Base-by-base conservation (phyloP, 1,139 yeast species). In the Suhomyces ambrosiae region DNA sequence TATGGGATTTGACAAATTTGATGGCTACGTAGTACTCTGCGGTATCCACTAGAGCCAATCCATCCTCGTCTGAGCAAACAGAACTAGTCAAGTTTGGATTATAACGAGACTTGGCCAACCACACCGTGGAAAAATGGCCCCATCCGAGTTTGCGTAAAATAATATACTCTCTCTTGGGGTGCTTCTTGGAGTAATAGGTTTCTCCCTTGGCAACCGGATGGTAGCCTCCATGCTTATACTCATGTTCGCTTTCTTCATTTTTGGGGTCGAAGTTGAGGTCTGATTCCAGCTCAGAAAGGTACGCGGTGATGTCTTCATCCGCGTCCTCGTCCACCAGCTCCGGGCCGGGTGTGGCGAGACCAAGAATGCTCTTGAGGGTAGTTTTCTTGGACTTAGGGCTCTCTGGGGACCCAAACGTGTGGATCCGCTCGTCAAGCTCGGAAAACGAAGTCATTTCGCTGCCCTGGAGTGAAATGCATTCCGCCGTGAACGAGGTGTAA, bases 121-220 rank as follows among this genome's bases (percentile, higher is more conserved):
- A 87, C 23, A 87, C 96, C 2, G 95, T 86, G 23, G 89, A 80
- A 54, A 87, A 87, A 58, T 87, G 95, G 30, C 96, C 96, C 95
- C 95, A 86, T 6, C 96, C 96, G 4, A 88, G 68, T 58, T 88
- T 88, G 42, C 96, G 73, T 13, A 84, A 80, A 32, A 88, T 63
- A 3, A 78, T 71, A 58, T 88, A 88, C 24, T 52, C 56, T 10
- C 52, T 32, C 21, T 40, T 35, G 21, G 38, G 34, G 14, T 33
- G 38, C 44, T 70, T 69, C 7, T 71, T 68, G 24, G 74, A 65
- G 46, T 82, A 81, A 56, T 82, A 84, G 12, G 63, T 62, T 54
- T 88, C 96, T 10, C 95, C 95, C 29, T 85, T 74, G 44, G 65
- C 73, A 19, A 89, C 89, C 0, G 96, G 94, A 52, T 88, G 96